These are phyloP conservation scores for Colletotrichum noveboracense DNA, from an alignment of 2,329 filamentous ascomycete genomes.

Conservation along the genomic window DNA sequence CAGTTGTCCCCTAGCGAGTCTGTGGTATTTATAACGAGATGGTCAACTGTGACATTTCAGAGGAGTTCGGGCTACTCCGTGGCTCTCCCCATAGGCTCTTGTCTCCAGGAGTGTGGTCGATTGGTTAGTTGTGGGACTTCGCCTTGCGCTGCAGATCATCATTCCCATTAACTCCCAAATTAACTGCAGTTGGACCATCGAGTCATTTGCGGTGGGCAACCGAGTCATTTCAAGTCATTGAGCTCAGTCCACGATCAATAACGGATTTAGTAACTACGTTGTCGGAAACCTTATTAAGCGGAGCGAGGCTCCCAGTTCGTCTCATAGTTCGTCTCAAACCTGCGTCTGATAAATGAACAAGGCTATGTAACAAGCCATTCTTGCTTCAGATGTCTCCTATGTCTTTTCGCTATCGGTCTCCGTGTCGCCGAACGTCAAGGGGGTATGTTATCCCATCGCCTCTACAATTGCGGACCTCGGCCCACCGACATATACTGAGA, in stretches of 20 bases:
- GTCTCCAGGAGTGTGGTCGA: not conserved
- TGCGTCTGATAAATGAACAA: not conserved
- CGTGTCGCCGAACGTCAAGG: not conserved
- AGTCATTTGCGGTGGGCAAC: not conserved
- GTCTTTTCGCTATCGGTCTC: not conserved
- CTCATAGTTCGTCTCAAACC: not conserved
- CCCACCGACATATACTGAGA: rapidly evolving
- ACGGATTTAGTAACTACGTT: not conserved
- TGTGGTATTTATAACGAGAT: not conserved
- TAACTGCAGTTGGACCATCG: not conserved
- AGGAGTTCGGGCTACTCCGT: not conserved
- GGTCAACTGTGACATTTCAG: not conserved
- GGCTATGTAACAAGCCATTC: not conserved
- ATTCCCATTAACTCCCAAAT: not conserved
- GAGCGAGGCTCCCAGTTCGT: not conserved
- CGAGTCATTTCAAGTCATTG: not conserved
- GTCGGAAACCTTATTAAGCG: not conserved
- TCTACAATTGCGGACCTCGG: not conserved
- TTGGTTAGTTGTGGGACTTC: not conserved
- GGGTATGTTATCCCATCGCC: not conserved
- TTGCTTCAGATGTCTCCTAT: not conserved
- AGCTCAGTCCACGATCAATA: not conserved
- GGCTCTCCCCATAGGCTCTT: not conserved
- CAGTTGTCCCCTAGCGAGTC: not conserved
- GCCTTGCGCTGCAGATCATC: not conserved